These are phyloP conservation scores for Tolypocladium tundrense DNA, from an alignment of 2,329 filamentous ascomycete genomes.

Conservation along the genomic window DNA sequence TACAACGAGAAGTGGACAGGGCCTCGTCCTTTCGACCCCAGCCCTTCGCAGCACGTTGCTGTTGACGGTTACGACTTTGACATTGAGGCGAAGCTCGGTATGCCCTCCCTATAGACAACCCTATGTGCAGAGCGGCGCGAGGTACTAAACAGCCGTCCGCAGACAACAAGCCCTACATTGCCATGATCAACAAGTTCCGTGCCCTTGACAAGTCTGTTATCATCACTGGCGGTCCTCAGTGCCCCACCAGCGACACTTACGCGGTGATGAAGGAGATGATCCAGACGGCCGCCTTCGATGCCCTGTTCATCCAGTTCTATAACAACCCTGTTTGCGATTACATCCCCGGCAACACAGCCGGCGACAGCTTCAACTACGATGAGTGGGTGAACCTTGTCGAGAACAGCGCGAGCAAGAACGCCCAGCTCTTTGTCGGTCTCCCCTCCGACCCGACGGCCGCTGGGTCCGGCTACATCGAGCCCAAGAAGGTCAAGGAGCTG, in stretches of 20 bases:
- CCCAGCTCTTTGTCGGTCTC: conserved; percentile 36
- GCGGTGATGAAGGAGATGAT: conserved; percentile 28
- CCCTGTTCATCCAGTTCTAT: conserved; percentile 38
- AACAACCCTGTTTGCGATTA: conserved; percentile 32
- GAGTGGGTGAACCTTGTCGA: conserved; percentile 26
- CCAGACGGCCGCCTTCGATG: conserved; percentile 28
- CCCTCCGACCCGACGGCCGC: conserved; percentile 20
- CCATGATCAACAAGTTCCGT: conserved; percentile 26
- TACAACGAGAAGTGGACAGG: conserved; percentile 17
- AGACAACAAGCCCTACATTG: conserved; percentile 26
- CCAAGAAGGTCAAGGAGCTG: conserved; percentile 21
- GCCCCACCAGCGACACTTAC: conserved; percentile 17
- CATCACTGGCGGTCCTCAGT: conserved; percentile 36
- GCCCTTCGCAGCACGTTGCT: conserved; percentile 11
- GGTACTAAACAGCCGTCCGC: background rate
- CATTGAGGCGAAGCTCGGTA: conserved; percentile 24
- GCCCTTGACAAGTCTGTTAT: conserved; percentile 17
- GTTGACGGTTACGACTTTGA: conserved; percentile 35
- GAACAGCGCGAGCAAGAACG: conserved; percentile 23
- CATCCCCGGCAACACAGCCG: conserved; percentile 16
- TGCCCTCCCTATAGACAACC: conserved; percentile 3
- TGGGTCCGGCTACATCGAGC: conserved; percentile 23
- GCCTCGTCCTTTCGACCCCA: conserved; percentile 28
- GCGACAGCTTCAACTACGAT: conserved; percentile 31
- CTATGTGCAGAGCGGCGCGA: background rate